Evolutionary conservation across 768 basidiomycete genomes (phyloP).

Genomic region (Mycena indigotica): DNA sequence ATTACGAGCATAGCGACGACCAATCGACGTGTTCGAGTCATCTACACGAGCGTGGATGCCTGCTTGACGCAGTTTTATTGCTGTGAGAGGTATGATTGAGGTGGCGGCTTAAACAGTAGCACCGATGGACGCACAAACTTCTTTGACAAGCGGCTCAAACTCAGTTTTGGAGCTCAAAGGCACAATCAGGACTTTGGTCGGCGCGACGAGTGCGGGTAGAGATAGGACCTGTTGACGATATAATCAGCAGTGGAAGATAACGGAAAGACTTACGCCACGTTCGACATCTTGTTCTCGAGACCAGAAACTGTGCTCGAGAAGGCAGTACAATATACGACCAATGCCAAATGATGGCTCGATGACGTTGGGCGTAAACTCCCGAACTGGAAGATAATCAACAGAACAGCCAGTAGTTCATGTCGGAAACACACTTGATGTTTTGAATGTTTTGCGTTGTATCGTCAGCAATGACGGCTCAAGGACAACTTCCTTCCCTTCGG

Average conservation of each 20-base stretch:
- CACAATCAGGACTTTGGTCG: slow-evolving; percentile 96
- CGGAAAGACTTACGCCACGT: slow-evolving; percentile 67
- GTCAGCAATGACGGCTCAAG: slow-evolving; percentile 74
- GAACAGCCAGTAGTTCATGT: too few species aligned
- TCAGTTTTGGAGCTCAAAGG: slow-evolving; percentile 86
- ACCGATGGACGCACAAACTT: slow-evolving; percentile 76
- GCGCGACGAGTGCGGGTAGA: slow-evolving; percentile 85
- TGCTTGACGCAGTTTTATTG: slow-evolving; percentile 80
- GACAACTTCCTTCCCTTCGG: slow-evolving; percentile 67
- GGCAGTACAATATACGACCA: slow-evolving; percentile 90
- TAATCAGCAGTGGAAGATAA: neutral
- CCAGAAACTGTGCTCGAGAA: slow-evolving; percentile 98
- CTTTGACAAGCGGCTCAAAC: slow-evolving; percentile 79
- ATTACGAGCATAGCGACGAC: slow-evolving; percentile 95
- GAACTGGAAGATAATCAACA: slow-evolving; percentile 62
- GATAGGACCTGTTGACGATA: slow-evolving; percentile 71
- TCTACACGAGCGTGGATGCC: slow-evolving; percentile 94
- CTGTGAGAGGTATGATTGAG: slow-evolving; percentile 42
- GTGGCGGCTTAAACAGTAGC: neutral
- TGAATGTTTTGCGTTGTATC: slow-evolving; percentile 82
- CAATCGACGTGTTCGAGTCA: slow-evolving; percentile 93
- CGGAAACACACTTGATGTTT: slow-evolving; percentile 70
- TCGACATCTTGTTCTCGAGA: slow-evolving; percentile 88
- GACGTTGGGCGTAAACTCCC: slow-evolving; percentile 96
- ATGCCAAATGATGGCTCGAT: slow-evolving; percentile 99